These are phyloP conservation scores for Acanthamoeba healyi DNA, from an alignment of 208 protist species.

Conservation along the genomic window DNA sequence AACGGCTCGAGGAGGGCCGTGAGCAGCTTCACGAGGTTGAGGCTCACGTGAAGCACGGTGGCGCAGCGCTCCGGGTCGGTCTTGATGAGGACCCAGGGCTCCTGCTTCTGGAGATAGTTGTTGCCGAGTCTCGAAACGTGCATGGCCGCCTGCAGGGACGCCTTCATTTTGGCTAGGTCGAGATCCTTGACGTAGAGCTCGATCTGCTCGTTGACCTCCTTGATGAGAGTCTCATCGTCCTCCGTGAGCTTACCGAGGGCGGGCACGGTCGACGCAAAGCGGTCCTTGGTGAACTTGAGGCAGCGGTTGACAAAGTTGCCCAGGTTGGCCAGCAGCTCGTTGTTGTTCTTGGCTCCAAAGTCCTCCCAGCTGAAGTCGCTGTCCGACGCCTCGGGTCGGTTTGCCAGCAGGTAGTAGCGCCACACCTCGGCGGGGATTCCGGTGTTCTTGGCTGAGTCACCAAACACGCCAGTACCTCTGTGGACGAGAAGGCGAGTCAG, in stretches of 20 bases:
- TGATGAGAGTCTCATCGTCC: constrained; percentile 75
- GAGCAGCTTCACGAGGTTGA: constrained; percentile 57
- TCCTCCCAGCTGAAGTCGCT: constrained; percentile 89
- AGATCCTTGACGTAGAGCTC: constrained; percentile 83
- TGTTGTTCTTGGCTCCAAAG: constrained; percentile 87
- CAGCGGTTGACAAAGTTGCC: constrained; percentile 91
- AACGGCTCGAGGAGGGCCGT: constrained; percentile 55
- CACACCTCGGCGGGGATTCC: constrained; percentile 89
- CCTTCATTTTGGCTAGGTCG: constrained; percentile 86
- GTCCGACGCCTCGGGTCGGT: constrained; percentile 89
- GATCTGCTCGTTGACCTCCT: constrained; percentile 82
- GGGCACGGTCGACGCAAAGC: constrained; percentile 74
- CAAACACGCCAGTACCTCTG: constrained; percentile 90
- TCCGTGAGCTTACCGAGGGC: background rate
- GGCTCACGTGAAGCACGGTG: background rate
- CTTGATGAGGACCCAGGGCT: constrained; percentile 87
- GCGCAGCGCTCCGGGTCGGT: constrained; percentile 7
- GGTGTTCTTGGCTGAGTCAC: constrained; percentile 87
- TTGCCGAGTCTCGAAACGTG: constrained; percentile 87
- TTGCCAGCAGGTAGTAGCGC: constrained; percentile 91
- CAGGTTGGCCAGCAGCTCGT: constrained; percentile 90
- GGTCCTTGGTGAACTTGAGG: constrained; percentile 83
- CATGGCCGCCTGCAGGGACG: constrained; percentile 86
- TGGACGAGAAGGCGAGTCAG: background rate
- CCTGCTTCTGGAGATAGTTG: constrained; percentile 88